These are phyloP conservation scores for Nemania serpens DNA, from an alignment of 2,329 filamentous ascomycete genomes.

Conservation along the genomic window DNA sequence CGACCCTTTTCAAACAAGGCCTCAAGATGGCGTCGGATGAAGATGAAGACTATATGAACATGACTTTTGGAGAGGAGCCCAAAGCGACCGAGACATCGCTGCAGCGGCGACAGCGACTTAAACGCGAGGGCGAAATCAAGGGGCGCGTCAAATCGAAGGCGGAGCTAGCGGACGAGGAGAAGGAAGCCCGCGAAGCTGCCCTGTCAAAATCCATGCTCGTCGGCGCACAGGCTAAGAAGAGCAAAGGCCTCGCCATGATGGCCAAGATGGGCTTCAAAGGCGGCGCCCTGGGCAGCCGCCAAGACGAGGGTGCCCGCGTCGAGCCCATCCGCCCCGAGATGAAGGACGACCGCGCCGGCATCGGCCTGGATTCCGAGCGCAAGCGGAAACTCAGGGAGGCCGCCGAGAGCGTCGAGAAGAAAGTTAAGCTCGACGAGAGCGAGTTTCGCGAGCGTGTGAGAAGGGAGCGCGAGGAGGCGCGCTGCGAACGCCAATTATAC, in stretches of 20 bases:
- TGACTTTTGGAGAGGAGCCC: slow-evolving; percentile 75
- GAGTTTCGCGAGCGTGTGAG: slow-evolving; percentile 76
- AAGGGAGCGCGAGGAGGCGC: slow-evolving; percentile 69
- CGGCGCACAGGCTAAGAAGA: slow-evolving; percentile 58
- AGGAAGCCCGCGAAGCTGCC: slow-evolving; percentile 72
- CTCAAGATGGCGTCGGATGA: slow-evolving; percentile 52
- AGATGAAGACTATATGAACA: slow-evolving; percentile 96
- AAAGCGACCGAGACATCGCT: slow-evolving; percentile 60
- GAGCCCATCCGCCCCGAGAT: slow-evolving; percentile 79
- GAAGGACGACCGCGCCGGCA: slow-evolving; percentile 80
- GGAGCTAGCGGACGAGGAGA: slow-evolving; percentile 77
- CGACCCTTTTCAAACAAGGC: background rate
- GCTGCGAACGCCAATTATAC: slow-evolving; percentile 70
- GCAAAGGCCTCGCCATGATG: slow-evolving; percentile 96
- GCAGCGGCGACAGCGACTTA: slow-evolving; percentile 57
- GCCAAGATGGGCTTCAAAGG: slow-evolving; percentile 91
- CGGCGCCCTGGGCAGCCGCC: slow-evolving; percentile 70
- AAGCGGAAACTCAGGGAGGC: slow-evolving; percentile 76
- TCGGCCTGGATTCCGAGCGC: slow-evolving; percentile 81
- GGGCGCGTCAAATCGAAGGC: slow-evolving; percentile 77
- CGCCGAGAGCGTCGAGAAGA: slow-evolving; percentile 62
- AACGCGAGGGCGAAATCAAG: slow-evolving; percentile 69
- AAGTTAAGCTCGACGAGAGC: slow-evolving; percentile 65
- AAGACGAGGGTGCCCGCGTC: slow-evolving; percentile 40
- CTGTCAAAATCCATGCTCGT: slow-evolving; percentile 74